phyloP scores from a whole-genome alignment of 768 basidiomycete species.

The Trametes cingulata region DNA sequence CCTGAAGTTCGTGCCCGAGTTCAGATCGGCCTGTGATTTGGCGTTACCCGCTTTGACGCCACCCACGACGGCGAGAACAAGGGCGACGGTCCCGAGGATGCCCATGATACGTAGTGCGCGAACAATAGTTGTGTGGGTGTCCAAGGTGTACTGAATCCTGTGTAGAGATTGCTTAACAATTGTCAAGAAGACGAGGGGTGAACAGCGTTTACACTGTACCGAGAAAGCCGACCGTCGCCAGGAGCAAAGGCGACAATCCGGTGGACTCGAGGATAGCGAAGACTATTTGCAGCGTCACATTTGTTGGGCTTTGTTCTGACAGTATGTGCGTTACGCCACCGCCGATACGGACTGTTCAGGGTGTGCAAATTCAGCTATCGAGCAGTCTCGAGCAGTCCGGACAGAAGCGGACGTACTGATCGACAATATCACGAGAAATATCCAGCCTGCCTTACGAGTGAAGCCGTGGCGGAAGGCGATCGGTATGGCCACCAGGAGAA shows the following conservation, averaged over 20 bases:
- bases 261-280: constrained; percentile 46
- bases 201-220: constrained; percentile 31
- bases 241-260: constrained; percentile 42
- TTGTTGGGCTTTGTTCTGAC: constrained; percentile 44
- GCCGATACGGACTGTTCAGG: constrained; percentile 52
- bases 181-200: too few species aligned
- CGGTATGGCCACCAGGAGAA: constrained; percentile 46
- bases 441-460: constrained; percentile 61
- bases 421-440: constrained; percentile 63
- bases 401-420: constrained; percentile 46
- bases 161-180: background rate
- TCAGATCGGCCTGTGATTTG: constrained; percentile 20
- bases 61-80: constrained; percentile 37
- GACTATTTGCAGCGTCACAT: constrained; percentile 50
- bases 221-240: constrained; percentile 40
- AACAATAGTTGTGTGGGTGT: constrained; percentile 14
- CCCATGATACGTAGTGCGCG: constrained; percentile 30
- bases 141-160: constrained; percentile 33
- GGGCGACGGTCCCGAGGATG: constrained; percentile 29
- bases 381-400: too few species aligned
- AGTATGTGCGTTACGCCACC: constrained; percentile 61
- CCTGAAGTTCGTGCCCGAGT: constrained; percentile 30
- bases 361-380: background rate
- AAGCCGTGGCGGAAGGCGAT: constrained; percentile 56
- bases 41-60: constrained; percentile 25